Percentiles rank a stretch among this genome's conserved stretches.
phyloP scores from a whole-genome alignment of 192 early-diverging fungal genomes.

The Backusella morwellensis region DNA sequence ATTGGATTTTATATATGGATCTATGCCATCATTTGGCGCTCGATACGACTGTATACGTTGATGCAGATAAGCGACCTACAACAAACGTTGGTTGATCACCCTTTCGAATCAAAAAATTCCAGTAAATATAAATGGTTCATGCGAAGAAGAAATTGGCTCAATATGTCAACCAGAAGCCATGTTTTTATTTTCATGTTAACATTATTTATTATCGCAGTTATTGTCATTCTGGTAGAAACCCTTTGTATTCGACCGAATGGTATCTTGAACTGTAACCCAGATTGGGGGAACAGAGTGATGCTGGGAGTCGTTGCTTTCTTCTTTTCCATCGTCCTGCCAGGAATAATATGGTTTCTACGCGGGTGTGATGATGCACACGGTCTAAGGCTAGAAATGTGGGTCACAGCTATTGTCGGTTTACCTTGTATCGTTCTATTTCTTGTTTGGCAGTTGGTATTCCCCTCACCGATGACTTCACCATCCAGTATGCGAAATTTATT shows the following conservation, averaged over 20 bases:
- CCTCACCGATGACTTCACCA: not conserved
- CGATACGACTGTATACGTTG: conserved; percentile 7
- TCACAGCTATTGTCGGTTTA: conserved; percentile 42
- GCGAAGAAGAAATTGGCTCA: not conserved
- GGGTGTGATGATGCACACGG: conserved; percentile 51
- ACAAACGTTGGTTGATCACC: not conserved
- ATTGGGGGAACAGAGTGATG: conserved; percentile 2
- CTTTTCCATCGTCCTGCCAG: conserved; percentile 44
- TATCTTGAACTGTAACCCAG: not conserved
- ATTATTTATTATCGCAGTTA: not conserved
- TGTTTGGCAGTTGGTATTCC: conserved; percentile 25
- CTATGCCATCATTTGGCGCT: conserved; percentile 9
- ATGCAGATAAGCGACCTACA: conserved; percentile 13
- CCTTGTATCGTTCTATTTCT: conserved; percentile 39
- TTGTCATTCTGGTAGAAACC: not conserved
- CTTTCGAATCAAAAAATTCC: not conserved
- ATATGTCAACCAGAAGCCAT: not conserved
- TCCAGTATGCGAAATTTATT: not conserved
- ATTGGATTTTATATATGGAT: conserved; percentile 21
- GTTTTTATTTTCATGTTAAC: not conserved
- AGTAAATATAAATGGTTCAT: conserved; percentile 6
- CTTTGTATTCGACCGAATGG: not conserved
- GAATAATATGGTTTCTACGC: conserved; percentile 46
- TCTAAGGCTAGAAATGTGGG: conserved; percentile 53
- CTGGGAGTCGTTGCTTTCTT: conserved; percentile 22